phyloP scores from a whole-genome alignment of 139 green algal species.

The Axilococcus clingmanii region DNA sequence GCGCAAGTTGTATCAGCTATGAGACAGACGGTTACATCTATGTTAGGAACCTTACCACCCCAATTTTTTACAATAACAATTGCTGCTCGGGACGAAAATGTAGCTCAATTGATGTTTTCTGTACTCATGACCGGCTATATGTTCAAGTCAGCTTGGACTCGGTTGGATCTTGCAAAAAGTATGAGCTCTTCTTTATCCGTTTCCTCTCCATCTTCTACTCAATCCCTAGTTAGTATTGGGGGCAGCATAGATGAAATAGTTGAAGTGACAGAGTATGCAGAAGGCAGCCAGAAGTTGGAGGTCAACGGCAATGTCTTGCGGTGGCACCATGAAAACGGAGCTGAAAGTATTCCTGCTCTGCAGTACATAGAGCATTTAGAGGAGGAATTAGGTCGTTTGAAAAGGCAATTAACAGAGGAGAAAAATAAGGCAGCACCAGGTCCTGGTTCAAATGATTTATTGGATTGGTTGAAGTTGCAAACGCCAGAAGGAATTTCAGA shows the following conservation, averaged over 20 bases:
- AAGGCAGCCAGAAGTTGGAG: slow-evolving; percentile 32
- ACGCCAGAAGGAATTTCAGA: slow-evolving; percentile 32
- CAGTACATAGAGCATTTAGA: slow-evolving; percentile 80
- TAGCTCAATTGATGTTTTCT: slow-evolving; percentile 80
- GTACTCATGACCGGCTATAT: slow-evolving; percentile 79
- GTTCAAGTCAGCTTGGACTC: slow-evolving; percentile 72
- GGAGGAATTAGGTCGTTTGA: slow-evolving; percentile 38
- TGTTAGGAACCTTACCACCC: slow-evolving; percentile 71
- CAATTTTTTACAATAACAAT: slow-evolving; percentile 78
- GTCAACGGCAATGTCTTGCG: slow-evolving; percentile 71
- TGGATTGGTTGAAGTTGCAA: slow-evolving; percentile 70
- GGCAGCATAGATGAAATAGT: neutral
- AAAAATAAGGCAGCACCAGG: neutral
- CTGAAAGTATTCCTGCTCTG: slow-evolving; percentile 41
- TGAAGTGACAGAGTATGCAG: slow-evolving; percentile 2
- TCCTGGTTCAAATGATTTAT: slow-evolving; percentile 10
- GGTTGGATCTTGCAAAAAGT: slow-evolving; percentile 48
- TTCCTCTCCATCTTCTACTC: neutral
- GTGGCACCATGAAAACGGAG: slow-evolving; percentile 59
- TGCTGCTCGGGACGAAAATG: slow-evolving; percentile 57
- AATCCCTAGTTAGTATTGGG: neutral
- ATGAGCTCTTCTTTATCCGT: neutral
- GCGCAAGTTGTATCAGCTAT: too few relatives aligned
- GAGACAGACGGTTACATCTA: slow-evolving; percentile 60
- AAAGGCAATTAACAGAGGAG: slow-evolving; percentile 22